Conservation (phyloP, 2,329 filamentous ascomycete species). For the Hypomyces perniciosus region DNA sequence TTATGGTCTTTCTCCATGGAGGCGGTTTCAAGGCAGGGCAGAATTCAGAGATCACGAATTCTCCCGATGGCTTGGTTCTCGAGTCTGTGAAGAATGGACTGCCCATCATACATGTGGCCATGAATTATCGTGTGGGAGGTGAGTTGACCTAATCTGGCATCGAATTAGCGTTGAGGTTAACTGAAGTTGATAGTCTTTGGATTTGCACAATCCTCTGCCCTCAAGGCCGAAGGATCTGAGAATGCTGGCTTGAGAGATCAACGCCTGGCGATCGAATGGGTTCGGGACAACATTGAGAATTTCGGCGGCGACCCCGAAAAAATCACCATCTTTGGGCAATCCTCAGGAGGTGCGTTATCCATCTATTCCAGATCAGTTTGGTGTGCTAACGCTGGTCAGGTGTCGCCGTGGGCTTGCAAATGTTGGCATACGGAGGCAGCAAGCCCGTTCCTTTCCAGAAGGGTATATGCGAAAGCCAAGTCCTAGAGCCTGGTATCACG, state of each 20-base stretch:
- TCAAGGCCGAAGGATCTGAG: slow-evolving; percentile 16
- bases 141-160: background rate
- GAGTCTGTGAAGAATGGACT: slow-evolving; percentile 38
- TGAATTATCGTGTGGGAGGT: slow-evolving; percentile 28
- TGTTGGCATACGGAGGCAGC: slow-evolving; percentile 41
- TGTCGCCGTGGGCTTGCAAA: slow-evolving; percentile 39
- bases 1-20: slow-evolving; percentile 32
- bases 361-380: background rate
- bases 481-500: slow-evolving; percentile 45
- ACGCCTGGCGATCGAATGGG: slow-evolving; percentile 37
- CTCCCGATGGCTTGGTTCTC: slow-evolving; percentile 40
- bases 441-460: slow-evolving; percentile 40
- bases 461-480: slow-evolving; percentile 41
- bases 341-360: slow-evolving; percentile 24
- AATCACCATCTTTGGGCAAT: slow-evolving; percentile 31
- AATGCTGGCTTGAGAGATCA: slow-evolving; percentile 51
- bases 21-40: slow-evolving; percentile 27
- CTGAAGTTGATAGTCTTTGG: slow-evolving; percentile 19
- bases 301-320: slow-evolving; percentile 44
- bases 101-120: slow-evolving; percentile 29
- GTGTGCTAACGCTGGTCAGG: slow-evolving; percentile 19
- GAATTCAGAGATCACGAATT: slow-evolving; percentile 27
- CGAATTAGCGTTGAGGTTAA: background rate
- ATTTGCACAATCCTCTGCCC: slow-evolving; percentile 21
- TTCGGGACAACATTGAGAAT: slow-evolving; percentile 37